Conservation (phyloP, 2,329 filamentous ascomycete genomes). For the Trichophyton simii region DNA sequence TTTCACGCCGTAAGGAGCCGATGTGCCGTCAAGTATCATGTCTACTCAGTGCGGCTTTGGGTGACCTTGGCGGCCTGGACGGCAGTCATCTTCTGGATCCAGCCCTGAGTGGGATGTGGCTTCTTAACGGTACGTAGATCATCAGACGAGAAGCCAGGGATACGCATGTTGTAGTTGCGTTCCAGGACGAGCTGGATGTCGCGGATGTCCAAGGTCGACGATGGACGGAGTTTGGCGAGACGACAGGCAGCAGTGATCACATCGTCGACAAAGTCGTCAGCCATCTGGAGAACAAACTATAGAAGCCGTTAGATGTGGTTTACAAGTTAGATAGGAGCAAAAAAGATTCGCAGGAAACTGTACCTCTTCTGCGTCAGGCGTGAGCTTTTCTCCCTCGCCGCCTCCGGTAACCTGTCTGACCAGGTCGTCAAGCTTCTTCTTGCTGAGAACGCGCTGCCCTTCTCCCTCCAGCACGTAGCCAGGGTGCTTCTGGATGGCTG, state of each 20-base stretch:
- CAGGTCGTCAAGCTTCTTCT: constrained; percentile 93
- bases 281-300: constrained; percentile 73
- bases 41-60: constrained; percentile 31
- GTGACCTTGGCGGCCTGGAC: constrained; percentile 80
- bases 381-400: constrained; percentile 62
- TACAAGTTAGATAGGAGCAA: neutral
- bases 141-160: constrained; percentile 88
- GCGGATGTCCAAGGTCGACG: constrained; percentile 77
- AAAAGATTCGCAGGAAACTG: constrained; percentile 18
- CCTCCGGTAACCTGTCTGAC: constrained; percentile 85
- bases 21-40: neutral
- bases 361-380: constrained; percentile 93
- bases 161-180: constrained; percentile 77
- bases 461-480: constrained; percentile 81
- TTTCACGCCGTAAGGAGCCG: neutral
- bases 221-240: constrained; percentile 83
- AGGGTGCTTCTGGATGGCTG: constrained; percentile 68
- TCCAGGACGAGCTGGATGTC: constrained; percentile 75
- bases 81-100: constrained; percentile 95
- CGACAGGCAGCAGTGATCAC: constrained; percentile 78
- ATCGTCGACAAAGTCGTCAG: constrained; percentile 89
- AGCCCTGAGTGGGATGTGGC: constrained; percentile 72
- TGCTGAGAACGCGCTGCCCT: constrained; percentile 85
- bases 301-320: neutral
- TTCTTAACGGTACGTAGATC: constrained; percentile 91